These are phyloP conservation scores for Mentha longifolia DNA, from an alignment of 257 asterid species.

Conservation along the genomic window DNA sequence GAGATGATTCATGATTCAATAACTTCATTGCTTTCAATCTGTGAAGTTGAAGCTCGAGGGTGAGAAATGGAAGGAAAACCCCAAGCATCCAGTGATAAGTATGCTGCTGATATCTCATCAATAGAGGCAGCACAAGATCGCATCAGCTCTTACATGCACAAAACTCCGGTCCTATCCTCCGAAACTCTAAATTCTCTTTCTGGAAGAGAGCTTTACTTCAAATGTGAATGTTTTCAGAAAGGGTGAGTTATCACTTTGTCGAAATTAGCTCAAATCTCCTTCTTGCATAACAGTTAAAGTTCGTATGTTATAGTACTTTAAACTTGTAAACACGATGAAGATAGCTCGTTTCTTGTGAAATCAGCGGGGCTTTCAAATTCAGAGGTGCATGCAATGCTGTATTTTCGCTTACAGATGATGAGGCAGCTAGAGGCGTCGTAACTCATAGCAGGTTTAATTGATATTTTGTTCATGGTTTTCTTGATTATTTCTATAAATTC, in stretches of 20 bases:
- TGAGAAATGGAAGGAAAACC: slow-evolving; percentile 60
- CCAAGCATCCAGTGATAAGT: slow-evolving; percentile 39
- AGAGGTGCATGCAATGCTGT: slow-evolving; percentile 98
- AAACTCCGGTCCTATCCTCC: slow-evolving; percentile 77
- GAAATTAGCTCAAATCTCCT: neutral
- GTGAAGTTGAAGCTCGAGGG: neutral
- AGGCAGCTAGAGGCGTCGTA: slow-evolving; percentile 84
- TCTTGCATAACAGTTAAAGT: neutral
- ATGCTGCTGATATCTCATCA: slow-evolving; percentile 84
- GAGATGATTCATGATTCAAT: neutral
- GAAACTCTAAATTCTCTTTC: slow-evolving; percentile 72
- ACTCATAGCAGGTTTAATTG: slow-evolving; percentile 76
- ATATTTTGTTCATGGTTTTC: slow-evolving; percentile 16
- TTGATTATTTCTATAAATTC: slow-evolving; percentile 27
- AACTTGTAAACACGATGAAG: neutral
- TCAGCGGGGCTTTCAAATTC: slow-evolving; percentile 91
- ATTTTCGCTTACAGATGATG: slow-evolving; percentile 73
- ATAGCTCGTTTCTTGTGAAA: slow-evolving; percentile 18
- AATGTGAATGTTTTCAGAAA: slow-evolving; percentile 95
- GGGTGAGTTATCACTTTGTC: slow-evolving; percentile 59
- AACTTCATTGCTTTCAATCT: slow-evolving; percentile 2
- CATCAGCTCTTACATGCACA: slow-evolving; percentile 57
- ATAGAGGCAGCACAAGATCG: slow-evolving; percentile 72
- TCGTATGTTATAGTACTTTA: neutral
- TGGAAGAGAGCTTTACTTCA: slow-evolving; percentile 74